Base-by-base conservation (phyloP, 345 rosid genomes). In the Murraya paniculata region DNA sequence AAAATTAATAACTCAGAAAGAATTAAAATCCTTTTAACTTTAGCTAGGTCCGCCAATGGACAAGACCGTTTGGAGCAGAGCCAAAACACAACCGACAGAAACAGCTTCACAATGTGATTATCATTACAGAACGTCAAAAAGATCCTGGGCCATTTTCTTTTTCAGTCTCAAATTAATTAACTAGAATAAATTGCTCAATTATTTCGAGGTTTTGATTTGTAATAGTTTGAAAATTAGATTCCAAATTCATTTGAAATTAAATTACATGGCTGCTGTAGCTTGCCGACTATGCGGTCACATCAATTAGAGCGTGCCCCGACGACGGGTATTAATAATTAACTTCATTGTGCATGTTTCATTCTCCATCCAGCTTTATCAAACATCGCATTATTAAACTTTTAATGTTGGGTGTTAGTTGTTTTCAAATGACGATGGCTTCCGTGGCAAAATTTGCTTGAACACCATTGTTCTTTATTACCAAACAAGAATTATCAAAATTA, bases 271-370 rank as follows among this genome's bases (percentile, higher is more conserved):
- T 11, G 18, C 53, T n/a, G 8, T 4, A 33, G 25, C 9, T 8
- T 71, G 64, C 64, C 48, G 62, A 55, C 45, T 27, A 21, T 31
- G 61, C 28, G 74, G 74, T 71, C 62, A 30, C 38, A 55, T 56
- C 66, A 56, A 62, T 24, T 38, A 9, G 58, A 14, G 36, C 38
- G 24, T 3, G 45, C 50, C 71, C 57, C 13, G 55, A 57, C 41
- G 64, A 7, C 11, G 53, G 6, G 38, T 45, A 64, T 39, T 65
- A 64, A 39, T 71, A 64, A 39, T 71, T 65, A 57, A 22, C 24
- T 56, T 33, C 36, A 25, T 39, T 66, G 53, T 38, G 11, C 14
- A 30, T 36, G 71, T 68, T 59, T 72, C 80, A 35, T 33, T 27
- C 18, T 77, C 70, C 33, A 48, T 35, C 48, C 69, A 48, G 30